Conservation (phyloP, 306 rosid species). For the Corylus avellana region DNA sequence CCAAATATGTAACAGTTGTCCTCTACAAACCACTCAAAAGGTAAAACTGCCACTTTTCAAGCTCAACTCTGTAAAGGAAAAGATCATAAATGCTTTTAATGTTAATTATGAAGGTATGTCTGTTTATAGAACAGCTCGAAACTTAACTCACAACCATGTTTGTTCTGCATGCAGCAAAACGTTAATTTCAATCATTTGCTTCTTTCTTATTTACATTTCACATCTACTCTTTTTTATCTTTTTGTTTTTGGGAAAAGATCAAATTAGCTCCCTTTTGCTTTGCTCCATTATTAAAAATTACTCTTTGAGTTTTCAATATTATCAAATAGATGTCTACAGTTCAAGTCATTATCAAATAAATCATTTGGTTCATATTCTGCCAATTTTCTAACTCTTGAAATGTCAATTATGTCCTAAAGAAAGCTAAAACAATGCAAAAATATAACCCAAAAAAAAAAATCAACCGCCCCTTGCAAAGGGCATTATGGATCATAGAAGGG, state of each 20-base stretch:
- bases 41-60: slow-evolving; percentile 35
- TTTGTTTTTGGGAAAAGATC: background rate
- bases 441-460: too few species aligned
- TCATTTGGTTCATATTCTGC: too few species aligned
- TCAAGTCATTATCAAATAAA: too few species aligned
- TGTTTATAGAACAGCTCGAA: slow-evolving; percentile 39
- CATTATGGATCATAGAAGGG: too few species aligned
- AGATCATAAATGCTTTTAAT: slow-evolving; percentile 27
- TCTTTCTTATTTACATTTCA: background rate
- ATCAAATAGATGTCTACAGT: too few species aligned
- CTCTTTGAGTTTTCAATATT: too few species aligned
- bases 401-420: too few species aligned
- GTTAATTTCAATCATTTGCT: background rate
- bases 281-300: too few species aligned
- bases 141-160: slow-evolving; percentile 11
- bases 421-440: too few species aligned
- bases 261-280: too few species aligned
- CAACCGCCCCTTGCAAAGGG: too few species aligned
- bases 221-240: background rate
- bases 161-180: background rate
- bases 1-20: slow-evolving; percentile 90
- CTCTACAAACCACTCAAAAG: slow-evolving; percentile 87
- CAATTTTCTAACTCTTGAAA: too few species aligned
- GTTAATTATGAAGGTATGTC: slow-evolving; percentile 32
- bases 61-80: slow-evolving; percentile 57